These are phyloP conservation scores for Claviceps sp. DNA, from an alignment of 2,329 filamentous ascomycete genomes.

Conservation along the genomic window DNA sequence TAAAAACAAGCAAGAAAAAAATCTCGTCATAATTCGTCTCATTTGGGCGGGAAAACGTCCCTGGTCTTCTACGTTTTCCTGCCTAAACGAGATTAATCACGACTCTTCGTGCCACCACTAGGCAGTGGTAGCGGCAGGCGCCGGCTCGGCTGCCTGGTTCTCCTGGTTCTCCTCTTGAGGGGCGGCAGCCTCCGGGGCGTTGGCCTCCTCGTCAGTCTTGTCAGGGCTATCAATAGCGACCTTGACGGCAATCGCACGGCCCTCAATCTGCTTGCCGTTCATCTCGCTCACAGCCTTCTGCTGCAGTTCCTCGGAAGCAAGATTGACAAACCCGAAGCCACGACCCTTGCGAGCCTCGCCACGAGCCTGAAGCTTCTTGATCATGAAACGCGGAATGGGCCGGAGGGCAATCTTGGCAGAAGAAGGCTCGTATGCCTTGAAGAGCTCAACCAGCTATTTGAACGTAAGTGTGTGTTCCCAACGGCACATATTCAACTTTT, in stretches of 20 bases:
- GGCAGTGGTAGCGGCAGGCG: constrained; percentile 17
- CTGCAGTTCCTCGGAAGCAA: constrained; percentile 89
- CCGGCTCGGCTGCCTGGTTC: constrained; percentile 25
- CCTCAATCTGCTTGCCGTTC: constrained; percentile 99
- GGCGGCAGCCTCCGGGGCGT: constrained; percentile 51
- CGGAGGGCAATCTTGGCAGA: constrained; percentile 98
- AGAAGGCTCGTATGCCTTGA: constrained; percentile 78
- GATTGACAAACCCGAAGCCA: constrained; percentile 95
- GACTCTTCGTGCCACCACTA: constrained; percentile 9
- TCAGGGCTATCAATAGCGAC: constrained; percentile 98
- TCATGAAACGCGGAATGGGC: constrained; percentile 98
- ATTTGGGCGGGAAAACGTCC: constrained; percentile 15
- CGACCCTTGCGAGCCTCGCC: constrained; percentile 97
- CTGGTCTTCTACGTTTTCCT: constrained; percentile 10
- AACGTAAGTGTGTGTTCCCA: background rate
- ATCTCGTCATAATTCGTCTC: constrained; percentile 26
- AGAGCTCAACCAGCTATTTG: constrained; percentile 89
- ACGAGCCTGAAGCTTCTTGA: constrained; percentile 98
- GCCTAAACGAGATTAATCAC: too few species aligned
- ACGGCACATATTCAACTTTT: background rate
- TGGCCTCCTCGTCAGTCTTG: constrained; percentile 83
- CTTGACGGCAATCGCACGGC: constrained; percentile 98
- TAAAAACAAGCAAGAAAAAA: constrained; percentile 15
- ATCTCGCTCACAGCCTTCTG: constrained; percentile 95
- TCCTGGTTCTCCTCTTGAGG: constrained; percentile 32